Evolutionary conservation across 768 basidiomycete genomes (phyloP), one percentile per base, ranked within the genome.

Genomic region (Lactarius deliciosus): DNA sequence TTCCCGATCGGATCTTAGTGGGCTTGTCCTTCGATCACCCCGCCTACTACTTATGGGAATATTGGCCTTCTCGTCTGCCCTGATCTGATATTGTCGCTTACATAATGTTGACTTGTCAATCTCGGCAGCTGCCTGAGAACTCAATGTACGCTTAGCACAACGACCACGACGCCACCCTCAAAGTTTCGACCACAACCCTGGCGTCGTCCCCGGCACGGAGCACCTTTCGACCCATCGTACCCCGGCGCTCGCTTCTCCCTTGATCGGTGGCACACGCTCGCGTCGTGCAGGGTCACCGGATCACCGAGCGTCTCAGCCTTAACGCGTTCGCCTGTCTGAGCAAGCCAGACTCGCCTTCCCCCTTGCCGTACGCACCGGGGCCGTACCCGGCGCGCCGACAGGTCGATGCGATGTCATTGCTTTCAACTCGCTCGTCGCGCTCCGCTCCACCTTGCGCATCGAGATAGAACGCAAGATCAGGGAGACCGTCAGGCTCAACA

Each of bases 171-270:
- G 32, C 9, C 34, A 5, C 16, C 28, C 41, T 3, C 40, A 58
- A 25, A 68, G 68, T 66, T 68, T 57, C 56, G 54, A 4, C 22
- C 34, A 68, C 66, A 11, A 64, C 66, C 8, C 66, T 28, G 45
- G 20, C 30, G n/a, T 28, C 28, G 32, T 32, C 55, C 57, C 64
- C 57, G n/a, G 58, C 62, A 58, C 22, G 3, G 58, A 50, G 7
- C 30, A 55, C 8, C 6, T 32, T 25, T 68, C 30, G 66, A 68
- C 53, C 63, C 63, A 18, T 54, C 38, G 22, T 59, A 68, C 41
- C 66, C 64, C 4, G 50, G 50, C 25, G 65, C 65, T 2, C 55
- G 55, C 45, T 56, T 63, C 43, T 5, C 65, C 15, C 61, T 60
- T 53, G 3, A 10, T 15, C 25, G 1, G 3, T 57, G 68, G 0